Evolutionary conservation across 108 stramenopile species (phyloP), one percentile per base, ranked within the genome.

Genomic region (Craspedostauros australis): DNA sequence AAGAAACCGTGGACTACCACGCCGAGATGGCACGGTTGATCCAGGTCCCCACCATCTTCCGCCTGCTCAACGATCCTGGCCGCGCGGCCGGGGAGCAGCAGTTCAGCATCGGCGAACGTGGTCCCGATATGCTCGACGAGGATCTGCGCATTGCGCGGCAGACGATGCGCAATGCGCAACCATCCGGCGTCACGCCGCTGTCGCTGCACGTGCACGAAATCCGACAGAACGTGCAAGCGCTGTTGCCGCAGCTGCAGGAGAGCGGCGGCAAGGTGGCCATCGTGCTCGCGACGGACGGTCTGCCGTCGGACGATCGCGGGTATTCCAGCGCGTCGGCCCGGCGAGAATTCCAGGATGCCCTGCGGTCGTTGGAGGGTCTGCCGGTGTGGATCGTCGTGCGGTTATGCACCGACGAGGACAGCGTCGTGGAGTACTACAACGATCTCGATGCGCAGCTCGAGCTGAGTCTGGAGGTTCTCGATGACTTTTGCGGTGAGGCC

Each of bases 351-450:
- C 51, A 68, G 6, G 42, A 69, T 15, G 74, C 77, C 1, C 69
- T 95, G 37, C 58, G 75, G 8, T 57, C 69, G 1, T 58, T 93
- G 22, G 82, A 86, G 32, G 82, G 80, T 5, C 62, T 92, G 4
- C 90, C 90, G 0, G 77, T 90, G 7, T 90, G 88, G 88, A 39
- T 91, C 1, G 90, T 92, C 1, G 64, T 95, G 36, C 72, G 91
- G n/a, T 76, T 95, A 7, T 95, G 94, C 68, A 89, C 88, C 4
- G 88, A 91, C 51, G 86, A 90, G 39, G 88, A 87, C 19, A 27
- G 48, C 11, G 82, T 95, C 21, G 82, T 84, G 0, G 33, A 82
- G 1, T 95, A 82, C 61, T 95, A 85, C 64, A 89, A 92, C 66
- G 53, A 75, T 42, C 54, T 95, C 7, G 94, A 95, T 66, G 55